Conservation (phyloP, 2,329 filamentous ascomycete species). For the Aspergillus carbonarius region DNA sequence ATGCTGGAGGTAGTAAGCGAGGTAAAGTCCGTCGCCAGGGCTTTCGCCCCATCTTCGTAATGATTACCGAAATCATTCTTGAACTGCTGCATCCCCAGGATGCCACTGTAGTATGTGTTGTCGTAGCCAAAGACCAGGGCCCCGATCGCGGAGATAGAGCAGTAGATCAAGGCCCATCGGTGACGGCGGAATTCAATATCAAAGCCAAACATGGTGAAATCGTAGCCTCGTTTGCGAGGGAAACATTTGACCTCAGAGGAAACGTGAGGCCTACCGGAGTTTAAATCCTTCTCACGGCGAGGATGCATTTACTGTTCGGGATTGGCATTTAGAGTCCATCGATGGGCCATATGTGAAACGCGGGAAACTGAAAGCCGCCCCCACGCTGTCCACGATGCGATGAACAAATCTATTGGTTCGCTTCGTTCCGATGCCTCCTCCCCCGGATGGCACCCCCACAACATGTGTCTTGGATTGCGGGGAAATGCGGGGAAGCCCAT, state of each 20-base stretch:
- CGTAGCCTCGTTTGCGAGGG: constrained; percentile 4
- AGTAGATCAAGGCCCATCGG: constrained; percentile 28
- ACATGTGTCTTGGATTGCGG: neutral
- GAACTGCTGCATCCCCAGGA: constrained; percentile 28
- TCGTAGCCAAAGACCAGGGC: constrained; percentile 32
- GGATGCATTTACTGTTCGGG: neutral
- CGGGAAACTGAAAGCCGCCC: neutral
- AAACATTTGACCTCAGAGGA: neutral
- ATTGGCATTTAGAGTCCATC: neutral
- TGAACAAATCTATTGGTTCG: neutral
- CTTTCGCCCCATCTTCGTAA: constrained; percentile 18
- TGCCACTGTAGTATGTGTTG: constrained; percentile 31
- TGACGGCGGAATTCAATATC: constrained; percentile 20
- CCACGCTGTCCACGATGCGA: neutral
- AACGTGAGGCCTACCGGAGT: neutral
- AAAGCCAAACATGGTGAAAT: constrained; percentile 12
- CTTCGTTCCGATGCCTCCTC: neutral
- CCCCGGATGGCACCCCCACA: neutral
- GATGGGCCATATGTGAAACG: neutral
- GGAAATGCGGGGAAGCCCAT: neutral
- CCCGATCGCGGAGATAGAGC: constrained; percentile 27
- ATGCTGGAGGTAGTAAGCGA: constrained; percentile 41
- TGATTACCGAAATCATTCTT: constrained; percentile 24
- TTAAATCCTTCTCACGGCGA: neutral
- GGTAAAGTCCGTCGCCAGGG: constrained; percentile 25